A percentile compares a stretch with the other conserved stretches of the same genome.
phyloP scores from a whole-genome alignment of 1,284 basidiomycete genomes.

The Thecaphora thlaspeos region DNA sequence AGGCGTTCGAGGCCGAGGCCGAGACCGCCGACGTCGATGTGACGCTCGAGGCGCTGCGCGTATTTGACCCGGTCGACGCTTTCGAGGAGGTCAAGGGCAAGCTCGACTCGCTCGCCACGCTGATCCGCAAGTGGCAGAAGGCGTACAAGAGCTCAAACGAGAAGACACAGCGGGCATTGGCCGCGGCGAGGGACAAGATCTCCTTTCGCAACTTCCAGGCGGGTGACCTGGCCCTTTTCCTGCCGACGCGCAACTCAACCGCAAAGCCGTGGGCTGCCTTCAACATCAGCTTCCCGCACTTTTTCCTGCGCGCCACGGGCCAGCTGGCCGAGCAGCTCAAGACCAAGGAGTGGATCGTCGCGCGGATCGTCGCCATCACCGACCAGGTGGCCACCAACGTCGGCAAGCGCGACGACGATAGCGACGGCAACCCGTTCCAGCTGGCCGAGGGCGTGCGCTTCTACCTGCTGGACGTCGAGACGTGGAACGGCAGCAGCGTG shows the following conservation, averaged over 20 bases:
- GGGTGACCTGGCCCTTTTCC: slow-evolving; percentile 82
- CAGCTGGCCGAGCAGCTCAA: slow-evolving; percentile 70
- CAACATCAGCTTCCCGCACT: slow-evolving; percentile 83
- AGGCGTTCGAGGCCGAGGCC: slow-evolving; percentile 33
- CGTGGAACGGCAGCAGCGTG: slow-evolving; percentile 56
- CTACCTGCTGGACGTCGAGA: slow-evolving; percentile 88
- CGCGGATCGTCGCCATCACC: slow-evolving; percentile 81
- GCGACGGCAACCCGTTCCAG: slow-evolving; percentile 59
- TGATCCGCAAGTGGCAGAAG: slow-evolving; percentile 93
- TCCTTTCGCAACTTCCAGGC: slow-evolving; percentile 47
- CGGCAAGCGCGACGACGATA: slow-evolving; percentile 4
- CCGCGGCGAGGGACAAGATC: slow-evolving; percentile 60
- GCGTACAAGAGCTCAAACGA: slow-evolving; percentile 73
- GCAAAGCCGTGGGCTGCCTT: slow-evolving; percentile 51
- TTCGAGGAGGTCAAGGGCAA: slow-evolving; percentile 80
- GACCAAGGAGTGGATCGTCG: slow-evolving; percentile 81
- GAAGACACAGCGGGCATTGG: slow-evolving; percentile 65
- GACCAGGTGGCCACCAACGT: slow-evolving; percentile 66
- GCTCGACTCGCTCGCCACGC: slow-evolving; percentile 63
- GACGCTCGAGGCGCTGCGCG: slow-evolving; percentile 63
- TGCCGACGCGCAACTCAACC: slow-evolving; percentile 75
- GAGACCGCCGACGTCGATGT: slow-evolving; percentile 25
- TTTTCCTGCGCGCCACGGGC: slow-evolving; percentile 80
- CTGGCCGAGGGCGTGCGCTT: slow-evolving; percentile 87
- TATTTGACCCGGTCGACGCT: slow-evolving; percentile 70